These are phyloP conservation scores for Blastobotrys ciferrii DNA, from an alignment of 1,139 yeast genomes.

Conservation along the genomic window DNA sequence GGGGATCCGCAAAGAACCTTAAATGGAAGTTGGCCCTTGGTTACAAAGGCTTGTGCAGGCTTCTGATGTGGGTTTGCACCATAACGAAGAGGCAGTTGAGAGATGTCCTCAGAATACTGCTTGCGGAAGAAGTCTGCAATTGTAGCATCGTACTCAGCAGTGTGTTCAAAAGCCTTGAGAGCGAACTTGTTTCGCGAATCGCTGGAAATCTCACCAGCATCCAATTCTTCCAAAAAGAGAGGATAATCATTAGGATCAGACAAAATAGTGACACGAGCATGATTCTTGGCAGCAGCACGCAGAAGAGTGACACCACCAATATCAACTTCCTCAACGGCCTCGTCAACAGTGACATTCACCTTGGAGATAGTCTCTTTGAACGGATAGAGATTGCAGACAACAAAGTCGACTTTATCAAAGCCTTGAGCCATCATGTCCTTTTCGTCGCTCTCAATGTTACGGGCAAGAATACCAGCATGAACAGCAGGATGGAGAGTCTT, in stretches of 20 bases:
- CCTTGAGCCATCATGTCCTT: constrained; percentile 81
- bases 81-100: constrained; percentile 92
- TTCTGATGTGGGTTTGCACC: constrained; percentile 99
- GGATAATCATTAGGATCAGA: constrained; percentile 95
- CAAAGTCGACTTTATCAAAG: constrained; percentile 92
- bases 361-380: constrained; percentile 96
- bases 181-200: constrained; percentile 82
- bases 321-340: constrained; percentile 97
- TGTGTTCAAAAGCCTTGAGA: constrained; percentile 95
- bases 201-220: constrained; percentile 68
- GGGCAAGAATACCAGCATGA: constrained; percentile 95
- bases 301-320: constrained; percentile 97
- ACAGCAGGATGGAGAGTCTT: constrained; percentile 98
- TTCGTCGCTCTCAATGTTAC: constrained; percentile 88
- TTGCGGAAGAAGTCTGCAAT: constrained; percentile 97
- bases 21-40: constrained; percentile 86
- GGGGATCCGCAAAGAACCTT: constrained; percentile 93
- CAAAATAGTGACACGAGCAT: constrained; percentile 88
- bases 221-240: constrained; percentile 78
- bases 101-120: constrained; percentile 84
- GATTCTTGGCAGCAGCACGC: constrained; percentile 99
- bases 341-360: constrained; percentile 91
- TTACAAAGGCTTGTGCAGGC: constrained; percentile 95
- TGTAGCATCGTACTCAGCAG: constrained; percentile 95
- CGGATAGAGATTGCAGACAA: constrained; percentile 96